A percentile compares a stretch with the other conserved stretches of the same genome.
Evolutionary conservation across 192 early-diverging fungal species (phyloP).

Genomic region (Backusella tarrabulga): DNA sequence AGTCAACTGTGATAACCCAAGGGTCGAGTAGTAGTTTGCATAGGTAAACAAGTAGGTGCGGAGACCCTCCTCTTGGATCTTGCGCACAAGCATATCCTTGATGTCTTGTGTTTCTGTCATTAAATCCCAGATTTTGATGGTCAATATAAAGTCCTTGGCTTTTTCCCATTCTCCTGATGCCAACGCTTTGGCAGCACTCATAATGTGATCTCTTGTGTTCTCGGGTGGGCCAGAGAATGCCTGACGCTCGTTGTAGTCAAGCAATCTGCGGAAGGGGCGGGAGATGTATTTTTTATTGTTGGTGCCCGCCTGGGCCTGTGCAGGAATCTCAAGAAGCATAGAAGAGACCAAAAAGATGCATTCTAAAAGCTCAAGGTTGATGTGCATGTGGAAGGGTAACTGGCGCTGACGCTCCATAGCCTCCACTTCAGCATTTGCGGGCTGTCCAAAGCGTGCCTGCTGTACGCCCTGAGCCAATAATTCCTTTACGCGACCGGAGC

Average conservation of each 20-base stretch:
- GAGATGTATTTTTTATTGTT: conserved; percentile 74
- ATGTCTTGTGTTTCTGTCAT: conserved; percentile 76
- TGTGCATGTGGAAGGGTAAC: conserved; percentile 99
- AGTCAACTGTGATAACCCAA: conserved; percentile 78
- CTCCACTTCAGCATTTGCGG: conserved; percentile 85
- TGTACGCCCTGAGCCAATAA: conserved; percentile 82
- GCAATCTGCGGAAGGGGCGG: conserved; percentile 87
- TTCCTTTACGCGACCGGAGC: conserved; percentile 84
- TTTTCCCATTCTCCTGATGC: conserved; percentile 93
- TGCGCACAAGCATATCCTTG: conserved; percentile 83
- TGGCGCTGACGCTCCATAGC: conserved; percentile 90
- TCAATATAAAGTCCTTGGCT: conserved; percentile 74
- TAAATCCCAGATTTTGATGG: conserved; percentile 96
- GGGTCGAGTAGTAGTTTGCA: conserved; percentile 83
- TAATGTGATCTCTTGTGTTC: conserved; percentile 98
- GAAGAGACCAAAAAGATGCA: conserved; percentile 92
- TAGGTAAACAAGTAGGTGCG: conserved; percentile 95
- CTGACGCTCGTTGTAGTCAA: conserved; percentile 95
- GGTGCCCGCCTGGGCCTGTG: conserved; percentile 77
- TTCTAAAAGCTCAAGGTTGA: conserved; percentile 97
- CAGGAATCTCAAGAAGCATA: conserved; percentile 96
- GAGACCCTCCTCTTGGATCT: conserved; percentile 95
- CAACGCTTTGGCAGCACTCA: conserved; percentile 92
- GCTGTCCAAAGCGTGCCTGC: conserved; percentile 68
- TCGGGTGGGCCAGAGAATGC: conserved; percentile 95